These are phyloP conservation scores for Vigna angularis DNA, from an alignment of 306 rosid species.

Conservation along the genomic window DNA sequence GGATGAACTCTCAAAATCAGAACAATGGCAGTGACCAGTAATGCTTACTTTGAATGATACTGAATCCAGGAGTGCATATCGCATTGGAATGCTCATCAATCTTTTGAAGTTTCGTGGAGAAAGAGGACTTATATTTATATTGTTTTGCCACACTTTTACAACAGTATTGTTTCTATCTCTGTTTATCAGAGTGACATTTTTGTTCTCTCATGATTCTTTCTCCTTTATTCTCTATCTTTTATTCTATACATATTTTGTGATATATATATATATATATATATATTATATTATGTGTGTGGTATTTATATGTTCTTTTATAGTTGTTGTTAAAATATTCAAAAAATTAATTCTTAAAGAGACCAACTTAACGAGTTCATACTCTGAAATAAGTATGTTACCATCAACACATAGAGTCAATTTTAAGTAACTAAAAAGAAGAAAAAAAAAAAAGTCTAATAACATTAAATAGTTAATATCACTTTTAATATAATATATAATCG, in stretches of 20 bases:
- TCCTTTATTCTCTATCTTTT: not conserved
- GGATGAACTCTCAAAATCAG: slow-evolving; percentile 23
- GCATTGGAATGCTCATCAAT: not conserved
- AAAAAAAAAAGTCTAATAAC: too few species aligned
- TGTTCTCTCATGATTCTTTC: not conserved
- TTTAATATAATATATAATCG: too few species aligned
- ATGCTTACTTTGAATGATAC: slow-evolving; percentile 26
- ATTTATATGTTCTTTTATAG: too few species aligned
- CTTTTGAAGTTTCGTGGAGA: not conserved
- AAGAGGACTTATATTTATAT: not conserved
- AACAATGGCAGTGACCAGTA: not conserved
- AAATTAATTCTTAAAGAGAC: too few species aligned
- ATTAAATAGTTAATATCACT: too few species aligned
- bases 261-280: too few species aligned
- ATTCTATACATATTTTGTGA: not conserved
- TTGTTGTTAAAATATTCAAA: too few species aligned
- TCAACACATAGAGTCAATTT: too few species aligned
- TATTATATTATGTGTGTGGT: not conserved
- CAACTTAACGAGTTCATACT: too few species aligned
- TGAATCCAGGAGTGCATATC: slow-evolving; percentile 12
- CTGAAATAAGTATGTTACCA: too few species aligned
- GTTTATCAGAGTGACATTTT: not conserved
- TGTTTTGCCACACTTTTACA: not conserved
- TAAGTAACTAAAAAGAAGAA: too few species aligned
- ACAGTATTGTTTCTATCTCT: not conserved